These are phyloP conservation scores for Pterocarpus santalinus DNA, from an alignment of 306 rosid species.

Conservation along the genomic window DNA sequence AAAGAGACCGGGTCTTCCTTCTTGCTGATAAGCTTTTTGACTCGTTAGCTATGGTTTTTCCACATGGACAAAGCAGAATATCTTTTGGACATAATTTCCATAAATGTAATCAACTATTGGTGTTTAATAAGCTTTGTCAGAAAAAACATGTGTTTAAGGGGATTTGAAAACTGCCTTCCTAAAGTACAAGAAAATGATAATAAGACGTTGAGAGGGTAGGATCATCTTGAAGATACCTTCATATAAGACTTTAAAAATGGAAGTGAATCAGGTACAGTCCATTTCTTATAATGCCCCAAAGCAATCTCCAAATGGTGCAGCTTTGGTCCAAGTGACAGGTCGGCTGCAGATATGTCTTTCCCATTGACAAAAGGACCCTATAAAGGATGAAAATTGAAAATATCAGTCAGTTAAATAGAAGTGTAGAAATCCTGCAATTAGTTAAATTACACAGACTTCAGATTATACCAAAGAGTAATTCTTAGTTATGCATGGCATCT, in stretches of 20 bases:
- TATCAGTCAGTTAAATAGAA: neutral
- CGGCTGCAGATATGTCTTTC: conserved; percentile 76
- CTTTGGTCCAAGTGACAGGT: conserved; percentile 93
- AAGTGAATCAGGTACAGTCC: conserved; percentile 88
- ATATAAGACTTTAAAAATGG: conserved; percentile 64
- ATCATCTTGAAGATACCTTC: conserved; percentile 65
- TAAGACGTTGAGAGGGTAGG: conserved; percentile 23
- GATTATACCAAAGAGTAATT: neutral
- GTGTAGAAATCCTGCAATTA: neutral
- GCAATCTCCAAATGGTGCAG: conserved; percentile 89
- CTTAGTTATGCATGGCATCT: neutral
- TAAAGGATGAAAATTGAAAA: neutral
- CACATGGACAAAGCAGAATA: conserved; percentile 1
- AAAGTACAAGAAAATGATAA: conserved; percentile 4
- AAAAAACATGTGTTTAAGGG: neutral
- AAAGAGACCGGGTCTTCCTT: conserved; percentile 10
- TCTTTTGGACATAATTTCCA: conserved; percentile 17
- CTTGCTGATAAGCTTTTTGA: conserved; percentile 6
- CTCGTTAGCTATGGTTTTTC: neutral
- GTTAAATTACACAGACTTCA: conserved; percentile 18
- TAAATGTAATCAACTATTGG: conserved; percentile 1
- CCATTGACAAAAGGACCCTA: conserved; percentile 96
- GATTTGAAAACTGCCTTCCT: neutral
- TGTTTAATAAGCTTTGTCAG: neutral
- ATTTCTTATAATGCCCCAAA: conserved; percentile 82